Evolutionary conservation across 208 protist genomes (phyloP), one percentile per base, ranked within the genome.

Genomic region (Herpetomonas samuelpessoai): DNA sequence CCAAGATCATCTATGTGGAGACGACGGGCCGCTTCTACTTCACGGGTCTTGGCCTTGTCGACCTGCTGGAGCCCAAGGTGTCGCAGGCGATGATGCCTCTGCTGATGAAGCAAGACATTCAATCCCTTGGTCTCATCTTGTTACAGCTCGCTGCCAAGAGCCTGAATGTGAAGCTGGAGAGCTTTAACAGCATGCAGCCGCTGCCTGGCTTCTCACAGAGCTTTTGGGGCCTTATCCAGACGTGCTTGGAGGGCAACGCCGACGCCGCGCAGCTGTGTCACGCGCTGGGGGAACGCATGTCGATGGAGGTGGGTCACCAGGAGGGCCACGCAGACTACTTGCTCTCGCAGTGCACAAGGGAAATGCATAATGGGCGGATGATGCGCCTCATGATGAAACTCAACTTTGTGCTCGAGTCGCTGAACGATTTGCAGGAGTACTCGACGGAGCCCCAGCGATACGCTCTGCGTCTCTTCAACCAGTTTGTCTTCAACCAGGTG

Each of bases 401-500:
- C 2, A 92, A 91, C 62, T 97, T 97, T 70, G 89, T 97, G 44
- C 58, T 94, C 16, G 84, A 94, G 74, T 89, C 78, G 31, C 63
- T 81, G n/a, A 79, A 88, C 24, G 93, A 97, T 46, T 56, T 92
- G 30, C 78, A 93, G 41, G 81, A 90, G 38, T 88, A 93, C 62
- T 86, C 74, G 12, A 62, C 70, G 2, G 81, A 89, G 45, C 69
- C 75, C 25, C 78, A 85, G 57, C 77, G 75, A 55, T 91, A 86
- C 57, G 74, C 95, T 12, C 76, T 99, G 10, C 93, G 95, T 25
- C 79, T 99, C 14, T 98, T 99, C 67, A 84, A 89, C 61, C 96
- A 98, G 75, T 98, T 97, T 53, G 73, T 98, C 10, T 99, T 99
- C 71, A 97, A 98, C 62, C 96, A 98, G 69, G 81, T 97, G 16